Base-by-base conservation (phyloP, 164 flowering plant genomes). In the Akebia trifoliata region DNA sequence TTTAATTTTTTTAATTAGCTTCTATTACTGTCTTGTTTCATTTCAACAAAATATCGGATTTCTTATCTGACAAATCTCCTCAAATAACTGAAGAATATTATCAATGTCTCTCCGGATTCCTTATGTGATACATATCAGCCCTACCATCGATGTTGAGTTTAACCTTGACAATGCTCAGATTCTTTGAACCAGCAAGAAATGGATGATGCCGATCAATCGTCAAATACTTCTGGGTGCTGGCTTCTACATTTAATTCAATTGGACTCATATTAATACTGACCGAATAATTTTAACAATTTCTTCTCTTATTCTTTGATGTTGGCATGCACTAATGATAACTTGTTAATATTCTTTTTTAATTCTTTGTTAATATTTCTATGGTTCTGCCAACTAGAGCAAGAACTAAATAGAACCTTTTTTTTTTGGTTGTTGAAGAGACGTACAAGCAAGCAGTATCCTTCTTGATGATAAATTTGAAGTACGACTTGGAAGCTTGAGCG, bases 381-480 rank as follows among this genome's bases (percentile, higher is more conserved):
- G 8, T 28, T 28, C n/a, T n/a, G n/a, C n/a, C n/a, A n/a, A n/a
- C n/a, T n/a, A n/a, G n/a, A n/a, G n/a, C n/a, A n/a, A 65, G 20
- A 50, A 18, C 28, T 68, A 28, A 68, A 61, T 20, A 1, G 24
- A 0, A n/a, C n/a, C n/a, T 30, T 14, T 57, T 30, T 9, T 26
- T 59, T 8, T 59, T 49, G 38, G 24, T 72, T 45, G 21, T 60
- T 70, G 56, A 32, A 94, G 99, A 74, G 97, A 94, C 81, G 79
- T 94, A 59, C 99, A 94, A 85, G 97, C 97, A 17, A 89, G 98
- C 74, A 92, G 95, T 70, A 84, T 92, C 49, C 90, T 92, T 44
- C 90, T 90, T 36, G 99, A 94, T 78, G 99, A 94, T 65, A 90
- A 90, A 71, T 94, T 81, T 60, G 97, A 94, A 81, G 99, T 94